phyloP scores from a whole-genome alignment of 2,329 filamentous ascomycete genomes.

The Beauveria sp. region DNA sequence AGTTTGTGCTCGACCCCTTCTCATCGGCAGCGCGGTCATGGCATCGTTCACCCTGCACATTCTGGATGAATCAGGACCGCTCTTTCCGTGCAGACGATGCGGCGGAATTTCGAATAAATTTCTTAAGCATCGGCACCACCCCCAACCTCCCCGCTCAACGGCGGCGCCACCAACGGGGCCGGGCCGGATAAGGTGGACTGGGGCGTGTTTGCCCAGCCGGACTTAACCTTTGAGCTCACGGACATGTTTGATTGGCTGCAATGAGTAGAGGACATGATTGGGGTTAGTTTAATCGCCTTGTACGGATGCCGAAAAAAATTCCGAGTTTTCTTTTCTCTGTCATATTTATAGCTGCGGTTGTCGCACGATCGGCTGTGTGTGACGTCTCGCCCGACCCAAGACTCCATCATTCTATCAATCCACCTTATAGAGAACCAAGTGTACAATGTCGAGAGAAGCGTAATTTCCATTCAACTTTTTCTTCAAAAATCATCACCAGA shows the following conservation, averaged over 20 bases:
- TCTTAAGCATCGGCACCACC: slow-evolving; percentile 18
- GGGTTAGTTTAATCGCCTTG: too few relatives aligned
- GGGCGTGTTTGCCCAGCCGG: slow-evolving; percentile 15
- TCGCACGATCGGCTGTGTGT: too few relatives aligned
- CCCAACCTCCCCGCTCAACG: slow-evolving; percentile 34
- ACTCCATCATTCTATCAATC: too few relatives aligned
- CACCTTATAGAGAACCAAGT: too few relatives aligned
- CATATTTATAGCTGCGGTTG: too few relatives aligned
- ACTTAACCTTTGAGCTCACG: slow-evolving; percentile 34
- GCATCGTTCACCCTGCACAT: slow-evolving; percentile 35
- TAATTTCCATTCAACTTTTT: too few relatives aligned
- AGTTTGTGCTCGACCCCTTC: slow-evolving; percentile 45
- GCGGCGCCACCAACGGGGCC: slow-evolving; percentile 16
- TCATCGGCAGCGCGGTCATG: slow-evolving; percentile 32
- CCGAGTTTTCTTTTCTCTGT: too few relatives aligned
- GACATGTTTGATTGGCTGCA: slow-evolving; percentile 34
- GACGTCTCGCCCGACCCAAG: too few relatives aligned
- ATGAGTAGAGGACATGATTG: too few relatives aligned
- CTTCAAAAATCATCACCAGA: not conserved
- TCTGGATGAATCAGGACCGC: slow-evolving; percentile 43
- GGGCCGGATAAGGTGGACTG: slow-evolving; percentile 28
- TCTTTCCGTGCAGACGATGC: slow-evolving; percentile 26
- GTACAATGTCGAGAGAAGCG: too few relatives aligned
- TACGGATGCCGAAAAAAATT: too few relatives aligned
- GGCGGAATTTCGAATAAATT: slow-evolving; percentile 41